A percentile compares a stretch with the other conserved stretches of the same genome.
phyloP scores from a whole-genome alignment of 106 monocot species.

The Apostasia ramifera region DNA sequence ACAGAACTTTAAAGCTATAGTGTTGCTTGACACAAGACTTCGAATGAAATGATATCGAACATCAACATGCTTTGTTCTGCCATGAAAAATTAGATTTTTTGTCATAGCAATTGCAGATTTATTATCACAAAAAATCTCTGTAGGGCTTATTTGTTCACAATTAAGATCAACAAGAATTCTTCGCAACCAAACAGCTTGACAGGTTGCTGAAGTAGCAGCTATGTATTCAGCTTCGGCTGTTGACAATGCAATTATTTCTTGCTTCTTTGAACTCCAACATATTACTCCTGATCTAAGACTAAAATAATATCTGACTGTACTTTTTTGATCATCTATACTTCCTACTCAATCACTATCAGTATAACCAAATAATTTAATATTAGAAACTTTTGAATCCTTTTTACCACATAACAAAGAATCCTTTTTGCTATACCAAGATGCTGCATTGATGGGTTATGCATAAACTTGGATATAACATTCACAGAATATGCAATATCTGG shows the following conservation, averaged over 20 bases:
- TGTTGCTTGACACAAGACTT: neutral
- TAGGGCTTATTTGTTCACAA: too few species aligned
- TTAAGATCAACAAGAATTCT: too few species aligned
- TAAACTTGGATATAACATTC: too few species aligned
- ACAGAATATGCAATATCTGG: too few species aligned
- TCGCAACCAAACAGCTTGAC: neutral
- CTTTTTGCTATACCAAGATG: too few species aligned
- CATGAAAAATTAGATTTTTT: neutral
- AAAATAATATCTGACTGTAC: neutral
- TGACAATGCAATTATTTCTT: too few species aligned
- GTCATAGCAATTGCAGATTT: neutral
- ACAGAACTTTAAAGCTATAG: neutral
- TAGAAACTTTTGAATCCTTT: neutral
- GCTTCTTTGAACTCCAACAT: too few species aligned
- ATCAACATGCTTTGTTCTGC: too few species aligned
- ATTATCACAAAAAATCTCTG: neutral
- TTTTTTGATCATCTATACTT: neutral
- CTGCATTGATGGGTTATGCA: too few species aligned
- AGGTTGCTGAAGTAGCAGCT: neutral
- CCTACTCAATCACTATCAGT: conserved; percentile 5
- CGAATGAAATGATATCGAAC: conserved; percentile 1
- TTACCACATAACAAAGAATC: too few species aligned
- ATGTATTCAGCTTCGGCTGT: too few species aligned
- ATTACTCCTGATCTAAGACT: neutral
- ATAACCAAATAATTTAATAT: conserved; percentile 2